A percentile compares a stretch with the other conserved stretches of the same genome.
Conservation (phyloP, 2,329 filamentous ascomycete genomes). For the Diaporthe humulicola region DNA sequence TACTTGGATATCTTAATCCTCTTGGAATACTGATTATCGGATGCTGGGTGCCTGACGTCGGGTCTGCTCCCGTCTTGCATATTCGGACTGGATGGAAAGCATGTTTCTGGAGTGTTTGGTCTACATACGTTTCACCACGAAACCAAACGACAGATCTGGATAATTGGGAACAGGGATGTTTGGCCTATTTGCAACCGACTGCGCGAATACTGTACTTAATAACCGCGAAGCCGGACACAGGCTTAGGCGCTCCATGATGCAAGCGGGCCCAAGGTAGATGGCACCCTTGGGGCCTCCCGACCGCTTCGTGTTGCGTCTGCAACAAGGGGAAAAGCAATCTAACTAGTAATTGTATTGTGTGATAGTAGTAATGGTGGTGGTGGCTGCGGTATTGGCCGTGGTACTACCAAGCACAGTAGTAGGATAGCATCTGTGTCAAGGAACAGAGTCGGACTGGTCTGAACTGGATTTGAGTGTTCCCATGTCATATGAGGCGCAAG, state of each 20-base stretch:
- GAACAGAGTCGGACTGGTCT: neutral
- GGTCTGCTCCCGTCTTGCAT: neutral
- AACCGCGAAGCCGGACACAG: neutral
- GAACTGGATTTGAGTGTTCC: neutral
- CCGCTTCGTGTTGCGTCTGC: slow-evolving; percentile 21
- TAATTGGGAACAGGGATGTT: neutral
- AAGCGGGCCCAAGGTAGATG: neutral
- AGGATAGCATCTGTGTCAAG: neutral
- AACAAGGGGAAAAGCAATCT: slow-evolving; percentile 8
- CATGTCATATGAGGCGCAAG: neutral
- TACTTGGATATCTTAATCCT: neutral
- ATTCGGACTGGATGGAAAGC: neutral
- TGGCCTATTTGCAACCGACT: neutral
- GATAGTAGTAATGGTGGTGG: slow-evolving; percentile 13
- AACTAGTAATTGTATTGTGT: slow-evolving; percentile 30
- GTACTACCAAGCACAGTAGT: neutral
- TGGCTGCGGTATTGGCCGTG: neutral
- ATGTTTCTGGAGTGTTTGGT: neutral
- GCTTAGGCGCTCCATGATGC: neutral
- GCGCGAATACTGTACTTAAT: slow-evolving; percentile 22
- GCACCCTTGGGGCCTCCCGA: neutral
- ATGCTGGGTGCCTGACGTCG: neutral
- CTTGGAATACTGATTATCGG: neutral
- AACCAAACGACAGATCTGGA: neutral
- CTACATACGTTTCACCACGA: neutral